A percentile compares a stretch with the other conserved stretches of the same genome.
phyloP scores from a whole-genome alignment of 805 yeast species.

The Tanozyma kutaoensis region DNA sequence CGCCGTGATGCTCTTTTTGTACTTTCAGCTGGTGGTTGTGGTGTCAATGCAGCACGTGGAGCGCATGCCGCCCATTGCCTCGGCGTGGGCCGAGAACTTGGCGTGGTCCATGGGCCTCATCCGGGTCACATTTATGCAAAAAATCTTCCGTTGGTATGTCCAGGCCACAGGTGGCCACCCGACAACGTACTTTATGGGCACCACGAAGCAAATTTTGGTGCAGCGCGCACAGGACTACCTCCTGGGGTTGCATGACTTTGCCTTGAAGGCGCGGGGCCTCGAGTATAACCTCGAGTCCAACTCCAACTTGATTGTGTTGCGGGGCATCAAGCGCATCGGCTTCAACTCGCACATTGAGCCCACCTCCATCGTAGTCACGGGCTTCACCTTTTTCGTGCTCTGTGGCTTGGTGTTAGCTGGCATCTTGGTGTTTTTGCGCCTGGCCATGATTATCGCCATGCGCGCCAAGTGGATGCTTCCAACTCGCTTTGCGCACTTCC shows the following conservation, averaged over 20 bases:
- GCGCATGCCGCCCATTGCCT: constrained; percentile 82
- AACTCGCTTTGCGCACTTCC: constrained; percentile 32
- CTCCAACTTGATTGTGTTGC: constrained; percentile 44
- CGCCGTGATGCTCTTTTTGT: constrained; percentile 68
- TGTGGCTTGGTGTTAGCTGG: constrained; percentile 64
- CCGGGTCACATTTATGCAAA: constrained; percentile 68
- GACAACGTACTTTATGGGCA: constrained; percentile 45
- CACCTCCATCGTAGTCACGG: constrained; percentile 74
- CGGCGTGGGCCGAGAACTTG: constrained; percentile 83
- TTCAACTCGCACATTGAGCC: constrained; percentile 66
- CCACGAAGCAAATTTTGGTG: constrained; percentile 55
- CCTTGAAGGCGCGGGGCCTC: constrained; percentile 11
- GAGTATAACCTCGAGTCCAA: constrained; percentile 36
- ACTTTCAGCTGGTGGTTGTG: constrained; percentile 81
- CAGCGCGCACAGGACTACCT: constrained; percentile 42
- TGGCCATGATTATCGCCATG: constrained; percentile 32
- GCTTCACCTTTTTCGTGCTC: constrained; percentile 73
- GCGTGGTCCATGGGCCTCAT: constrained; percentile 95
- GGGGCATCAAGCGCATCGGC: constrained; percentile 84
- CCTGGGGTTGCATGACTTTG: constrained; percentile 10
- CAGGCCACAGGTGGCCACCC: constrained; percentile 88
- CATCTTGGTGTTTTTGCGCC: constrained; percentile 41
- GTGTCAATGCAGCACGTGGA: constrained; percentile 78
- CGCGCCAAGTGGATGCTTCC: constrained; percentile 38
- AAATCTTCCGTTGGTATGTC: constrained; percentile 71